Evolutionary conservation across 768 basidiomycete species (phyloP), one percentile per base, ranked within the genome.

Genomic region (Amanita thiersii): DNA sequence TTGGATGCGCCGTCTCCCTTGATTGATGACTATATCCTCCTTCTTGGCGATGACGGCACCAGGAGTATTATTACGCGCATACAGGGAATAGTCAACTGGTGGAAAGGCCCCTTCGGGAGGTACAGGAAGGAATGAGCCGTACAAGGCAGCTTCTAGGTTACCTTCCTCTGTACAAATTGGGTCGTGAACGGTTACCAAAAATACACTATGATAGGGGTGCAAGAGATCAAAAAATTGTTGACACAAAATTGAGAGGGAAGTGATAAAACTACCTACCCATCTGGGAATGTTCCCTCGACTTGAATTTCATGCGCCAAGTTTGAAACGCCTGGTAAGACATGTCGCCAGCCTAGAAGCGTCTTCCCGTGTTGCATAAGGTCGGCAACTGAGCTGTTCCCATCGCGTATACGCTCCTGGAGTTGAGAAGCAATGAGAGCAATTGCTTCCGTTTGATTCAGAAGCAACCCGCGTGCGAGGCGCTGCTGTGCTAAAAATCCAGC

Each of bases 151-250:
- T 3, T 64, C 64, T 14, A 97, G 64, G 54, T 93, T 65, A 0
- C 91, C 90, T 29, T 73, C 61, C 45, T 89, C 80, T 0, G 89
- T 81, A 56, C 84, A 89, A 47, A 99, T 82, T 14, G 96, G 94
- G 52, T 94, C 85, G 54, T 97, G 93, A 1, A 98, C 89, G 0
- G 94, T 94, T 26, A 98, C 93, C n/a, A 99, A 74, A 64, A 98
- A 99, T 0, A 90, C 86, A 1, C 82, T 86, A 23, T 17, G 39
- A 33, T 15, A 7, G 8, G 34, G 28, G 14, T 33, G 7, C 4
- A 18, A 24, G 11, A 39, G n/a, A 5, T 11, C 10, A 26, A 40
- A 43, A n/a, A n/a, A n/a, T n/a, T n/a, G n/a, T n/a, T n/a, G n/a
- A n/a, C n/a, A 44, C 26, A 25, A 44, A 26, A 18, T 46, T 26